Evolutionary conservation across 2,329 filamentous ascomycete genomes (phyloP).

Genomic region (Diaporthe citrichinensis): DNA sequence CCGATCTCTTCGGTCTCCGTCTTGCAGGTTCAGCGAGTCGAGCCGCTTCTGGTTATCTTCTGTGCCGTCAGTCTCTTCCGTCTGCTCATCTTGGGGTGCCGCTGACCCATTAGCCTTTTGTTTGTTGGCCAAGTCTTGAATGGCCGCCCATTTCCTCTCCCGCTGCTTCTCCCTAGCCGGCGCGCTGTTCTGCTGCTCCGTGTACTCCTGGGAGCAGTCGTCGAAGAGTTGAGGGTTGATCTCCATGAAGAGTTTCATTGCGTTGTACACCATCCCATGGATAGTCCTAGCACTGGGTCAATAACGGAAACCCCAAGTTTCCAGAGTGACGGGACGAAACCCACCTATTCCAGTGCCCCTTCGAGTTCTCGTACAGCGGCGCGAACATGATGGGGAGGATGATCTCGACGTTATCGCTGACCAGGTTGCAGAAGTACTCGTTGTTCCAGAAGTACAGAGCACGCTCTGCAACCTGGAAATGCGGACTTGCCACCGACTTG

Average conservation of each 20-base stretch:
- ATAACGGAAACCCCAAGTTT: neutral
- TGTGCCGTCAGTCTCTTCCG: constrained; percentile 84
- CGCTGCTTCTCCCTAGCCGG: constrained; percentile 86
- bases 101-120: constrained; percentile 64
- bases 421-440: constrained; percentile 99
- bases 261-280: constrained; percentile 99
- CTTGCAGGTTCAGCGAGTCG: constrained; percentile 91
- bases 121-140: constrained; percentile 84
- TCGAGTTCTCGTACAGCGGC: constrained; percentile 97
- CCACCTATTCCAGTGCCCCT: constrained; percentile 98
- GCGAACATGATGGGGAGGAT: constrained; percentile 99
- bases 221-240: constrained; percentile 99
- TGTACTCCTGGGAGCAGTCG: constrained; percentile 98
- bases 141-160: constrained; percentile 89
- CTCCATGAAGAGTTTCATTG: constrained; percentile 99
- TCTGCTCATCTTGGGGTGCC: constrained; percentile 49
- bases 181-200: constrained; percentile 93
- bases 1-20: constrained; percentile 75
- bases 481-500: constrained; percentile 97
- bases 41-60: constrained; percentile 90
- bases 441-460: constrained; percentile 99
- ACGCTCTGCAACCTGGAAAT: constrained; percentile 98
- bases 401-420: constrained; percentile 98
- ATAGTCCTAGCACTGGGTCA: constrained; percentile 78
- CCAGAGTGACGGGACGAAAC: constrained; percentile 45